Evolutionary conservation across 495 filamentous ascomycete species (phyloP), one percentile per base, ranked within the genome.

Genomic region (Annulohypoxylon bovei): DNA sequence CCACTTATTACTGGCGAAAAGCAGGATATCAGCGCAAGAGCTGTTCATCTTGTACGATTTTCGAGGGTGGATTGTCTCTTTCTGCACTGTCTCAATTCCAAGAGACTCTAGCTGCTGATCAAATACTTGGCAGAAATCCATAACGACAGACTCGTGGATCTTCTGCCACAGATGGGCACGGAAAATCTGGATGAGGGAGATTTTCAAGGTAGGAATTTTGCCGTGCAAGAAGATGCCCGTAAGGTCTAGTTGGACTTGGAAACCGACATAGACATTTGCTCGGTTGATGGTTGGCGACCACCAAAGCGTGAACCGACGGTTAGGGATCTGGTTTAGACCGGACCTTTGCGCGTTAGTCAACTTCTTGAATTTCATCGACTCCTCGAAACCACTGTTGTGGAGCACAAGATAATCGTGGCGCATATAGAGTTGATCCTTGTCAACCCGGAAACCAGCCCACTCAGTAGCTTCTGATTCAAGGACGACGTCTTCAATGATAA

Each of bases 31-130:
- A 14, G 96, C 96, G 80, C 96, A 99, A 44, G 95, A 98, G 78
- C 94, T 98, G 85, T 99, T 99, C 96, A 99, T 99, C 88, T 99
- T 99, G 86, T 99, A 99, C 0, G 95, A 98, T 80, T 99, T 99
- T 87, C 96, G 88, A 44, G 96, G 96, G 86, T 99, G 96, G 71
- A 99, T 99, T 0, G 95, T 98, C 83, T 99, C 96, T 82, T 99
- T 99, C 78, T 99, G 96, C 16, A 99, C 96, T 3, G 95, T 95
- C 80, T 99, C 95, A 66, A 99, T 97, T 55, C 96, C 94, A 49
- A 99, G 84, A 52, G 95, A 92, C 79, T 98, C 95, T 60, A 99
- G 81, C 78, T 99, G 95, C 74, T 98, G 95, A 72, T 99, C 96
- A 74, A 99, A 97, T n/a, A 98, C 95, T 78, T 99, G 96, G 75